These are phyloP conservation scores for Vaccinium macrocarpon DNA, from an alignment of 148 eudicot genomes.

Conservation along the genomic window DNA sequence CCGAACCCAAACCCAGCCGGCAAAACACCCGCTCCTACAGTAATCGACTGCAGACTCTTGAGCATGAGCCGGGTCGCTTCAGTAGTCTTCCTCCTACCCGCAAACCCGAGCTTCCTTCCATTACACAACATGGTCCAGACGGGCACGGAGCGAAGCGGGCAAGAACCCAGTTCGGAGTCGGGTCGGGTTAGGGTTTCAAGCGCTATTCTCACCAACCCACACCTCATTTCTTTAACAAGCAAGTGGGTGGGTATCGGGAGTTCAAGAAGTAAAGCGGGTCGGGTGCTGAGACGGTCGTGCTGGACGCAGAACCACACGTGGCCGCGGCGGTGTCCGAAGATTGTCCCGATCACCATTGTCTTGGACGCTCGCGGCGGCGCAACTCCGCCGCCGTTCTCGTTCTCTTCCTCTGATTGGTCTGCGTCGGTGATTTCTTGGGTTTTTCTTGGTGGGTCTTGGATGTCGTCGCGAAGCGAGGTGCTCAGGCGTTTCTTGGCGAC, in stretches of 20 bases:
- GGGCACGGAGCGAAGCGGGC: slow-evolving; percentile 63
- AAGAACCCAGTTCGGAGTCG: slow-evolving; percentile 39
- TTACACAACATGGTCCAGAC: slow-evolving; percentile 72
- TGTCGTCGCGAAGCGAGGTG: slow-evolving; percentile 72
- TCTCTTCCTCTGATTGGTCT: slow-evolving; percentile 9
- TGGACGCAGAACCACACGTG: slow-evolving; percentile 90
- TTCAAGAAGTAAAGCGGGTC: slow-evolving; percentile 67
- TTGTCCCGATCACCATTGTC: slow-evolving; percentile 78
- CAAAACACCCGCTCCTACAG: slow-evolving; percentile 84
- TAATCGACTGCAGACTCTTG: slow-evolving; percentile 63
- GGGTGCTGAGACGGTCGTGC: slow-evolving; percentile 50
- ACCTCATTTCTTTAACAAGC: slow-evolving; percentile 63
- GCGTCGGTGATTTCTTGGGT: slow-evolving; percentile 18
- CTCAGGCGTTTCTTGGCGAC: slow-evolving; percentile 63
- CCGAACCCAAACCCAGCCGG: slow-evolving; percentile 32
- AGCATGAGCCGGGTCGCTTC: slow-evolving; percentile 43
- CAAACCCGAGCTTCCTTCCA: slow-evolving; percentile 71
- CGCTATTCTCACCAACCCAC: slow-evolving; percentile 63
- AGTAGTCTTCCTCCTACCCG: slow-evolving; percentile 51
- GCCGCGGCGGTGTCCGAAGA: slow-evolving; percentile 76
- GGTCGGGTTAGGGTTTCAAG: slow-evolving; percentile 48
- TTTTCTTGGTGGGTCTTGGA: slow-evolving; percentile 10
- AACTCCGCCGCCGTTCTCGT: slow-evolving; percentile 17
- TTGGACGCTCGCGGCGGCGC: slow-evolving; percentile 61
- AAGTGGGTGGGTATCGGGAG: slow-evolving; percentile 63